These are phyloP conservation scores for Saraca asoca DNA, from an alignment of 331 rosid species.

Conservation along the genomic window DNA sequence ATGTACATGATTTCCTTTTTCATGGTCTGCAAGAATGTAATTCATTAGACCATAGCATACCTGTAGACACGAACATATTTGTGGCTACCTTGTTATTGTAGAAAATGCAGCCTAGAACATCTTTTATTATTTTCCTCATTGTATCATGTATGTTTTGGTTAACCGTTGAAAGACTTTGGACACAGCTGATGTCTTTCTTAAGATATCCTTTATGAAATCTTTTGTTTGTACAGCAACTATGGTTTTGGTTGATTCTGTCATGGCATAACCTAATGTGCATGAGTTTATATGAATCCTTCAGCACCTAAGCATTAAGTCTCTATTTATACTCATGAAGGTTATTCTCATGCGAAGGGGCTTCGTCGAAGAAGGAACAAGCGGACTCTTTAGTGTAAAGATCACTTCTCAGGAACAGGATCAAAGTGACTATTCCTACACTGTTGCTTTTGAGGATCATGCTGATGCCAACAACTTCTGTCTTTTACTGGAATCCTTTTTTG, in stretches of 20 bases:
- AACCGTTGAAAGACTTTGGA: not conserved
- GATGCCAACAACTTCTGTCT: conserved; percentile 84
- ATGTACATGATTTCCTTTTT: conserved; percentile 34
- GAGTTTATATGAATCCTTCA: conserved; percentile 17
- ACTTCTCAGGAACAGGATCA: conserved; percentile 42
- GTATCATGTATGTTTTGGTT: not conserved
- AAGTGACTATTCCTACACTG: conserved; percentile 50
- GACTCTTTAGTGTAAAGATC: conserved; percentile 57
- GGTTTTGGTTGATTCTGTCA: conserved; percentile 7
- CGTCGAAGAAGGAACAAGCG: conserved; percentile 47
- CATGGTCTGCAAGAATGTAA: conserved; percentile 3
- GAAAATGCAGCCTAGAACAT: too few species aligned
- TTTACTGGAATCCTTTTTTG: conserved; percentile 65
- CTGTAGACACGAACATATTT: not conserved
- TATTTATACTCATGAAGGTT: conserved; percentile 47
- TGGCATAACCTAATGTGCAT: conserved; percentile 1
- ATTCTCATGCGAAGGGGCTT: conserved; percentile 65
- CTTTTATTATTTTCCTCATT: not conserved
- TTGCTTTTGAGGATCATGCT: conserved; percentile 72
- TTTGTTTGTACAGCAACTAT: conserved; percentile 24
- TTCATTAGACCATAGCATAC: conserved; percentile 3
- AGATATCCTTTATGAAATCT: conserved; percentile 3
- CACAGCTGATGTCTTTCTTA: conserved; percentile 28
- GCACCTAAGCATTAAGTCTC: conserved; percentile 24
- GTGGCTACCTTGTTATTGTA: not conserved